A percentile compares a stretch with the other conserved stretches of the same genome.
Conservation (phyloP, 2,329 filamentous ascomycete species). For the Xylaria sp. region DNA sequence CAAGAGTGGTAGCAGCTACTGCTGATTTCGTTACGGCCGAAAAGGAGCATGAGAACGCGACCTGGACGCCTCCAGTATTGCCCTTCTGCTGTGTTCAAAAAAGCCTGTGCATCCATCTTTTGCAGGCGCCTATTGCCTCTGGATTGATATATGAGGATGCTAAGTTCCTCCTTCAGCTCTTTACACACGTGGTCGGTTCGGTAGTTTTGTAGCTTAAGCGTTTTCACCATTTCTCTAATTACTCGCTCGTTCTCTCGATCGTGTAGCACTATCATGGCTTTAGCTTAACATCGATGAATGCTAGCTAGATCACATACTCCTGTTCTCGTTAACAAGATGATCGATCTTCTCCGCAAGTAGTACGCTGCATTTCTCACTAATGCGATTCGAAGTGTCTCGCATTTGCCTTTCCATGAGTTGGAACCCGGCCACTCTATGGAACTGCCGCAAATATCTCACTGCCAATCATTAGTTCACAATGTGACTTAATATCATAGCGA, state of each 20-base stretch:
- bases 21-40: constrained; percentile 11
- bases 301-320: neutral
- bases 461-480: neutral
- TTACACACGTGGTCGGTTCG: neutral
- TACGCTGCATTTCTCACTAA: constrained; percentile 12
- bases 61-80: neutral
- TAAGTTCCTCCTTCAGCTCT: neutral
- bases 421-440: neutral
- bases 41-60: neutral
- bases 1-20: constrained; percentile 1
- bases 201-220: constrained; percentile 5
- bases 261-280: neutral
- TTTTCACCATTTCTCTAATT: constrained; percentile 1
- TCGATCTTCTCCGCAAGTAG: constrained; percentile 14
- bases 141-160: constrained; percentile 5
- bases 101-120: constrained; percentile 11
- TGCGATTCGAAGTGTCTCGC: constrained; percentile 10
- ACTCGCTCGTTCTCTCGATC: neutral
- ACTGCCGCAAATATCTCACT: constrained; percentile 9
- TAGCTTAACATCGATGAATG: neutral
- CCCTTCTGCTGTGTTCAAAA: constrained; percentile 2
- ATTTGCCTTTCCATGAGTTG: neutral
- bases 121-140: constrained; percentile 4
- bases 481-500: too few relatives aligned
- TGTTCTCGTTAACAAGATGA: neutral